phyloP scores from a whole-genome alignment of 768 basidiomycete genomes.

The Boletus vinaceobasis region DNA sequence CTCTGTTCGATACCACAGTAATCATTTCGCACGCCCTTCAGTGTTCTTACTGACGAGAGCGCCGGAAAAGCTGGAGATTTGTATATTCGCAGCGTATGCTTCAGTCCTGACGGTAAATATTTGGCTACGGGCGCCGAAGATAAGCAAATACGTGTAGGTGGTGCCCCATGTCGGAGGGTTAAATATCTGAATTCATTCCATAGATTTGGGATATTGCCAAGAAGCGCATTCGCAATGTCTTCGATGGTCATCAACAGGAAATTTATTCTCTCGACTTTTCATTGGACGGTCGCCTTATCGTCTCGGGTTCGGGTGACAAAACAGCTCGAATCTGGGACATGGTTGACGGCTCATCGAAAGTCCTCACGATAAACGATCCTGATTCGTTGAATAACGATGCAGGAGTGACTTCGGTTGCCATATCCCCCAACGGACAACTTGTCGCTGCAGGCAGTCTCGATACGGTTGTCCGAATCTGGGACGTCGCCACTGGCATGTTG shows the following conservation, averaged over 20 bases:
- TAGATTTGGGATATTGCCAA: slow-evolving; percentile 92
- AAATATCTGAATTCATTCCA: slow-evolving; percentile 8
- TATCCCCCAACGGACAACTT: slow-evolving; percentile 67
- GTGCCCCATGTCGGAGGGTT: not conserved
- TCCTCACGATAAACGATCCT: slow-evolving; percentile 42
- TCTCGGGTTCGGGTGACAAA: slow-evolving; percentile 81
- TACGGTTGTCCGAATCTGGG: slow-evolving; percentile 79
- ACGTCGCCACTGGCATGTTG: slow-evolving; percentile 61
- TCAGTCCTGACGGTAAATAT: slow-evolving; percentile 68
- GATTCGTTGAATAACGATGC: slow-evolving; percentile 51
- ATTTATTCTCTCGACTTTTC: slow-evolving; percentile 95
- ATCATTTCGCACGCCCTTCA: slow-evolving; percentile 28
- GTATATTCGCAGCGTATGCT: slow-evolving; percentile 86
- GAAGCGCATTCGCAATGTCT: slow-evolving; percentile 72
- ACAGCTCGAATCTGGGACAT: slow-evolving; percentile 75
- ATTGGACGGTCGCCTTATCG: slow-evolving; percentile 77
- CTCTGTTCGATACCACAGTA: not conserved
- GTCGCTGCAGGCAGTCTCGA: slow-evolving; percentile 73
- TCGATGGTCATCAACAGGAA: slow-evolving; percentile 88
- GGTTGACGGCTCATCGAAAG: slow-evolving; percentile 32
- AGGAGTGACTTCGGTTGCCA: slow-evolving; percentile 77
- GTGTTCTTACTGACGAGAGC: slow-evolving; percentile 75
- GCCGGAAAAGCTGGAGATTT: slow-evolving; percentile 73
- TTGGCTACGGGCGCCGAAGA: slow-evolving; percentile 88
- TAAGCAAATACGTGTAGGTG: slow-evolving; percentile 77